These are phyloP conservation scores for Atkinsonella texensis DNA, from an alignment of 2,329 filamentous ascomycete species.

Conservation along the genomic window DNA sequence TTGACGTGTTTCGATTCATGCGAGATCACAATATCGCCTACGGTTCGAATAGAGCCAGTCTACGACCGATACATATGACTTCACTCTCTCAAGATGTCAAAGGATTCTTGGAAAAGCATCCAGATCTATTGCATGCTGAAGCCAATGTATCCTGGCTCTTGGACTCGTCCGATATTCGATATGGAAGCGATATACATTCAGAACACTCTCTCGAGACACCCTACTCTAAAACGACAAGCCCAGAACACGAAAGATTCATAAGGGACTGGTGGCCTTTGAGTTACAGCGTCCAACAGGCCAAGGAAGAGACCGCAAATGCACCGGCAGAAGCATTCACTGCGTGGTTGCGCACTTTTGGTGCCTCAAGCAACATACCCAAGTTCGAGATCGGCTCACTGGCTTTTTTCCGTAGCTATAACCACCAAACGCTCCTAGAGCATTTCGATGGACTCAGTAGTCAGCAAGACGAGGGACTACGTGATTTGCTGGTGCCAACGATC, in stretches of 20 bases:
- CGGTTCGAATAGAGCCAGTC: slow-evolving; percentile 43
- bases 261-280: slow-evolving; percentile 5
- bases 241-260: not conserved
- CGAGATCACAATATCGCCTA: slow-evolving; percentile 73
- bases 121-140: slow-evolving; percentile 32
- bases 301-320: slow-evolving; percentile 10
- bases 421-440: slow-evolving; percentile 35
- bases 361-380: slow-evolving; percentile 37
- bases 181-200: not conserved
- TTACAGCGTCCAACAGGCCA: not conserved
- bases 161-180: not conserved
- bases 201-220: not conserved
- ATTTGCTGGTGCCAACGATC: slow-evolving; percentile 40
- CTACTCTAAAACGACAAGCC: not conserved
- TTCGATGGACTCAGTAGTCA: slow-evolving; percentile 37
- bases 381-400: slow-evolving; percentile 41
- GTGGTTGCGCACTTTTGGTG: slow-evolving; percentile 29
- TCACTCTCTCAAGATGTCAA: slow-evolving; percentile 33
- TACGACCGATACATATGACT: slow-evolving; percentile 30
- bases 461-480: slow-evolving; percentile 33
- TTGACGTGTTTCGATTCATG: slow-evolving; percentile 82
- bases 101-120: slow-evolving; percentile 32
- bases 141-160: slow-evolving; percentile 38
- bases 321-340: slow-evolving; percentile 18
- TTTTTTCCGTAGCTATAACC: slow-evolving; percentile 37